These are phyloP conservation scores for Actinomucor elegans DNA, from an alignment of 371 early-diverging fungal genomes.

Conservation along the genomic window DNA sequence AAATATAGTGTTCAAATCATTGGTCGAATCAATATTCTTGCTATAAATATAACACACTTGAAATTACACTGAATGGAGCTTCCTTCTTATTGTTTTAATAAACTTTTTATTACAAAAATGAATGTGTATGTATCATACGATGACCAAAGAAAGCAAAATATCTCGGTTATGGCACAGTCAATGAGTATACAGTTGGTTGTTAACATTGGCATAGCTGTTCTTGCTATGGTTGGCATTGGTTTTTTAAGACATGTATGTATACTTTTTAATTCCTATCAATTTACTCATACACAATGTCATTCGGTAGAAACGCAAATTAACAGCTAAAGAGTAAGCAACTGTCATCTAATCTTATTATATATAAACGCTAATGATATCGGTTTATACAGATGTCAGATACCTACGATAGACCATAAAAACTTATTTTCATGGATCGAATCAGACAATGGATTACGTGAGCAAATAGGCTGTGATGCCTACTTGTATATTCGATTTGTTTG, in stretches of 20 bases:
- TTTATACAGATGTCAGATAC: constrained; percentile 67
- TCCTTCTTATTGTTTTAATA: too few relatives aligned
- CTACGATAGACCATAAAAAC: constrained; percentile 50
- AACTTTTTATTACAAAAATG: neutral
- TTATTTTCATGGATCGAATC: constrained; percentile 70
- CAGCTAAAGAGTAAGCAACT: constrained; percentile 35
- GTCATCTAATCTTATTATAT: neutral
- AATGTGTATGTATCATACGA: constrained; percentile 29
- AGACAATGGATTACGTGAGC: constrained; percentile 57
- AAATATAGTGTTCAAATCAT: too few relatives aligned
- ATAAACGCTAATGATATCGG: too few relatives aligned
- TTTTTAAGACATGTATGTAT: constrained; percentile 44
- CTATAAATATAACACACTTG: too few relatives aligned
- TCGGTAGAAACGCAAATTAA: constrained; percentile 31
- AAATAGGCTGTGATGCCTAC: constrained; percentile 81
- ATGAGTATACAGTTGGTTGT: constrained; percentile 53
- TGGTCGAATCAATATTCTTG: too few relatives aligned
- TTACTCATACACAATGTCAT: neutral
- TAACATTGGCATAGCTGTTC: constrained; percentile 47
- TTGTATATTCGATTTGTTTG: constrained; percentile 75
- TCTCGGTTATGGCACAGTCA: constrained; percentile 33
- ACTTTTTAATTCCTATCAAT: too few relatives aligned
- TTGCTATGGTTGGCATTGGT: constrained; percentile 43
- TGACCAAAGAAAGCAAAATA: constrained; percentile 36
- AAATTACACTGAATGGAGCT: too few relatives aligned